Conservation (phyloP, 192 early-diverging fungal genomes). For the Coemansia umbellata region DNA sequence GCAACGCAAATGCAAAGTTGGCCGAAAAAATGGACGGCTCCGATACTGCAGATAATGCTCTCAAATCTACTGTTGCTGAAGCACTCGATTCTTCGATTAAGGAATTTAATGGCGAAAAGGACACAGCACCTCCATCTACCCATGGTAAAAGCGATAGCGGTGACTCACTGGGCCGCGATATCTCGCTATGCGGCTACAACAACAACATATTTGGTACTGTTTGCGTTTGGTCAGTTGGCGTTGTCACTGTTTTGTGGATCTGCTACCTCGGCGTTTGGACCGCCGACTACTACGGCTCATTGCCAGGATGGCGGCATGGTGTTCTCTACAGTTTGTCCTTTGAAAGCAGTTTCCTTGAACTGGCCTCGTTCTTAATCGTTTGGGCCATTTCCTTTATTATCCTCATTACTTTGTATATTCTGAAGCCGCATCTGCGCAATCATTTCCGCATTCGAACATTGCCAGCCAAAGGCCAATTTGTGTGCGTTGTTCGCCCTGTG, state of each 20-base stretch:
- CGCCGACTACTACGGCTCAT: constrained; percentile 56
- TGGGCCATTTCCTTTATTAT: constrained; percentile 50
- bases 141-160: neutral
- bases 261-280: constrained; percentile 49
- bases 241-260: constrained; percentile 42
- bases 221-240: constrained; percentile 26
- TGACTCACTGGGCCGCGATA: neutral
- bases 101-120: constrained; percentile 5
- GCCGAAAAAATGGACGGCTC: neutral
- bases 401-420: constrained; percentile 41
- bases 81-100: neutral
- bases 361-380: constrained; percentile 46
- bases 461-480: constrained; percentile 37
- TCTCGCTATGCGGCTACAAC: constrained; percentile 33
- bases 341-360: constrained; percentile 49
- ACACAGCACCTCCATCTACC: neutral
- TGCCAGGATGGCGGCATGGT: constrained; percentile 36
- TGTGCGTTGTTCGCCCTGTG: constrained; percentile 53
- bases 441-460: constrained; percentile 62
- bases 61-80: neutral
- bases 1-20: neutral
- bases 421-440: constrained; percentile 55
- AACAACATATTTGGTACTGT: constrained; percentile 42
- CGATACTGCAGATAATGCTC: neutral
- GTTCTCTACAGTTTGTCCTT: constrained; percentile 56